These are phyloP conservation scores for Entophlyctis luteolus DNA, from an alignment of 192 early-diverging fungal species.

Conservation along the genomic window DNA sequence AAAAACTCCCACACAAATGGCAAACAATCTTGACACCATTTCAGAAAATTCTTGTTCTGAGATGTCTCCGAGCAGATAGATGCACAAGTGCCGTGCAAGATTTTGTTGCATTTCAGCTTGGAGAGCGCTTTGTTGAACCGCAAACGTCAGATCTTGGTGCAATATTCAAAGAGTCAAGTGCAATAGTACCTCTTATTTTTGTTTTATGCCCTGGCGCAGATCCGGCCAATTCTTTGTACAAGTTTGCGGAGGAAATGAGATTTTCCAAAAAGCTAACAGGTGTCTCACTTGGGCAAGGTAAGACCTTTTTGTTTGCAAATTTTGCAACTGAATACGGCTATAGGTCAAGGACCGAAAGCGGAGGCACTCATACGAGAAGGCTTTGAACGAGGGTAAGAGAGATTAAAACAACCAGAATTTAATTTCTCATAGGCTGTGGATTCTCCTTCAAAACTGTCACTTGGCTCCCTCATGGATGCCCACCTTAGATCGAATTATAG, in stretches of 20 bases:
- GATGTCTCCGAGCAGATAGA: conserved; percentile 51
- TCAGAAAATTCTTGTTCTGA: conserved; percentile 49
- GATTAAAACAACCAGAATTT: background rate
- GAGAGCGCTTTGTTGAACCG: conserved; percentile 56
- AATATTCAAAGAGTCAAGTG: conserved; percentile 55
- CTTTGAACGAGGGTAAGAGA: conserved; percentile 50
- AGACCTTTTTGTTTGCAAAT: background rate
- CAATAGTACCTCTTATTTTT: conserved; percentile 53
- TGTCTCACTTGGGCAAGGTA: conserved; percentile 55
- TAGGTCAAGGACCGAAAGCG: conserved; percentile 53
- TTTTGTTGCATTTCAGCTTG: conserved; percentile 50
- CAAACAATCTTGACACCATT: conserved; percentile 35
- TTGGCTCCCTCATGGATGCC: conserved; percentile 62
- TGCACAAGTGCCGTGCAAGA: conserved; percentile 55
- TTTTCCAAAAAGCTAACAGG: conserved; percentile 54
- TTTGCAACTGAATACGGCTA: background rate
- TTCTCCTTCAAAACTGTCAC: conserved; percentile 59
- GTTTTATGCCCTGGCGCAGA: conserved; percentile 58
- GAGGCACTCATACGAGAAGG: conserved; percentile 58
- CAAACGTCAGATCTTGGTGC: conserved; percentile 52
- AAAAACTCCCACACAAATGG: conserved; percentile 49
- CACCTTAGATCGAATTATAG: conserved; percentile 53
- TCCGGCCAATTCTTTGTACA: conserved; percentile 54
- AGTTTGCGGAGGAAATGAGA: conserved; percentile 60
- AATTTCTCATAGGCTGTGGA: conserved; percentile 38